Evolutionary conservation across 1,284 basidiomycete species (phyloP), one percentile per base, ranked within the genome.

Genomic region (Quambalaria eucalypti): DNA sequence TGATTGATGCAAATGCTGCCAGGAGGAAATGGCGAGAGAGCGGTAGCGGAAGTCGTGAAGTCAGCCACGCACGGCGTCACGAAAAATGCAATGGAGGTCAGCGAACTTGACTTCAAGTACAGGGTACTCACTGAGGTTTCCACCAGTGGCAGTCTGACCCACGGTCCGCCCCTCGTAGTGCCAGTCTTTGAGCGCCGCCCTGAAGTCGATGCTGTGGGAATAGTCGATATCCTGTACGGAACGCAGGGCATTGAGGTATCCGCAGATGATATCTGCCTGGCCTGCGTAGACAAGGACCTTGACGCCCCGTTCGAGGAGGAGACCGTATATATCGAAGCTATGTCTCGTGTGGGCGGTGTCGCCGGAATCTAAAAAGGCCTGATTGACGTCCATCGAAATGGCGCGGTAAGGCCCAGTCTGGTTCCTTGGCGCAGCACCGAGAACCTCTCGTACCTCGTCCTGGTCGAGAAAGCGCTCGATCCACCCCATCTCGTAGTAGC

Each of bases 231-330:
- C 50, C 4, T 49, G 44, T 40, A 66, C 68, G 61, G 59, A 68
- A 25, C 56, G 53, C 46, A 54, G 54, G 56, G 65, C 66, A 4
- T 64, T 62, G 28, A 66, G 50, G 30, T 57, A 62, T 56, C 71
- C 72, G 60, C 70, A 76, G 52, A 68, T 73, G 67, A 70, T 74
- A 55, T 75, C 73, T 19, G 68, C 51, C 28, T 67, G 68, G 2
- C 86, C 85, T 4, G 84, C 84, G 62, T 87, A 87, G 57, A 88
- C 84, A 50, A 90, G 78, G 26, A 88, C 78, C 21, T 83, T 80
- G 38, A 90, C 75, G 4, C 84, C 85, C 28, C 86, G 82, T 68
- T 90, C 87, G 21, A 90, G 81, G 30, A 91, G 80, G n/a, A n/a
- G n/a, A n/a, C n/a, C n/a, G n/a, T n/a, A n/a, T n/a, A n/a, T n/a